These are phyloP conservation scores for Cutaneotrichosporon dermatis DNA, from an alignment of 1,284 basidiomycete species.

Conservation along the genomic window DNA sequence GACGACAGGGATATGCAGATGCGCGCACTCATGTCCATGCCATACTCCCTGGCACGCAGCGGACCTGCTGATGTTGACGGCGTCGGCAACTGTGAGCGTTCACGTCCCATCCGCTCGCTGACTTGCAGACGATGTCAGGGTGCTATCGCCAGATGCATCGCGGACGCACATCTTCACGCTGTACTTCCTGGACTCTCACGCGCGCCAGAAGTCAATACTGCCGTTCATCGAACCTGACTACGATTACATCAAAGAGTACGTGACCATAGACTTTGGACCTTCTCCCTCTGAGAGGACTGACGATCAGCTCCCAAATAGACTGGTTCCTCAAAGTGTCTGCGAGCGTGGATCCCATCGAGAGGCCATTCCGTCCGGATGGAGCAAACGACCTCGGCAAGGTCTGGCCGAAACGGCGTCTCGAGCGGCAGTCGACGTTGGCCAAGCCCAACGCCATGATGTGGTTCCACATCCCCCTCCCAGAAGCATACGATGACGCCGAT, in stretches of 20 bases:
- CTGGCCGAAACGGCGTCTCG: slow-evolving; percentile 49
- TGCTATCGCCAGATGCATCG: slow-evolving; percentile 57
- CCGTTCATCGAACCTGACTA: slow-evolving; percentile 53
- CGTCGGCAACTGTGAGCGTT: slow-evolving; percentile 66
- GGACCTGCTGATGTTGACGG: slow-evolving; percentile 81
- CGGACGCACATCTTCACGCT: slow-evolving; percentile 79
- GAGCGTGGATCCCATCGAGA: slow-evolving; percentile 64
- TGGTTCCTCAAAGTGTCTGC: slow-evolving; percentile 80
- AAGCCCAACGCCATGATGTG: slow-evolving; percentile 92
- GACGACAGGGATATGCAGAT: slow-evolving; percentile 61
- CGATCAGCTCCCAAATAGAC: slow-evolving; percentile 61
- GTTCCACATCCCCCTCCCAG: slow-evolving; percentile 90
- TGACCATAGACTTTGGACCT: not conserved
- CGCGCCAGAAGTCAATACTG: slow-evolving; percentile 59
- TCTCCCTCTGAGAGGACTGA: not conserved
- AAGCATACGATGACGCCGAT: slow-evolving; percentile 33
- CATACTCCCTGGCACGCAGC: slow-evolving; percentile 72
- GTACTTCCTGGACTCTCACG: slow-evolving; percentile 89
- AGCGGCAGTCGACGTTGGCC: slow-evolving; percentile 55
- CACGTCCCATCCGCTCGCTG: slow-evolving; percentile 33
- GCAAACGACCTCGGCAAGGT: slow-evolving; percentile 62
- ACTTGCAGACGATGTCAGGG: slow-evolving; percentile 53
- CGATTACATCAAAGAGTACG: slow-evolving; percentile 64
- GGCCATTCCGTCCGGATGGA: slow-evolving; percentile 73
- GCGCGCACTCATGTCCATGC: slow-evolving; percentile 67